These are phyloP conservation scores for Erucastrum elatum DNA, from an alignment of 345 rosid genomes.

Conservation along the genomic window DNA sequence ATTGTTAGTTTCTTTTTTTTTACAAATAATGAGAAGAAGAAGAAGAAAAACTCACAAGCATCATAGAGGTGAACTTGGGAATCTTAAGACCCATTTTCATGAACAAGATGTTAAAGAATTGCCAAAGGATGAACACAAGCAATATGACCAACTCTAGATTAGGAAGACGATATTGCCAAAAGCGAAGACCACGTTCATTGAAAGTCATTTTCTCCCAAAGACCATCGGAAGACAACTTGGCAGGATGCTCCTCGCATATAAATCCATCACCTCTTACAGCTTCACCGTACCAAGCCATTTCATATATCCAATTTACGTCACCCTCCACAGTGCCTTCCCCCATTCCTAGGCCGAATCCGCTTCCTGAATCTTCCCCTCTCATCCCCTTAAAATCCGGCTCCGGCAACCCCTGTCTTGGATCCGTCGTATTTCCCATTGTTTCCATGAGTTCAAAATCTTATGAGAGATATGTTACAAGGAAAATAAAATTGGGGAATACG, in stretches of 20 bases:
- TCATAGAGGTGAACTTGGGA: slow-evolving; percentile 41
- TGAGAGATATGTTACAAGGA: not conserved
- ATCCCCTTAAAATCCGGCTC: not conserved
- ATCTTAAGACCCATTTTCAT: slow-evolving; percentile 24
- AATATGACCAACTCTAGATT: slow-evolving; percentile 30
- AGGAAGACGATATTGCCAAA: slow-evolving; percentile 37
- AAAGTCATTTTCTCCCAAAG: slow-evolving; percentile 22
- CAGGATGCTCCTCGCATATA: slow-evolving; percentile 35
- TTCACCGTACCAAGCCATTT: slow-evolving; percentile 21
- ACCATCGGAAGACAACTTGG: slow-evolving; percentile 35
- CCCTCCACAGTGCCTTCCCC: not conserved
- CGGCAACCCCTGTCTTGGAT: not conserved
- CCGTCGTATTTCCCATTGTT: not conserved
- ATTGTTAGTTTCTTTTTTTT: too few species aligned
- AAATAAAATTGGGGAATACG: slow-evolving; percentile 6
- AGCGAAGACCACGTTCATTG: not conserved
- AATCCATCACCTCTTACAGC: not conserved
- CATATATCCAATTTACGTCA: not conserved
- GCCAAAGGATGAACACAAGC: slow-evolving; percentile 31
- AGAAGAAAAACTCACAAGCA: slow-evolving; percentile 31
- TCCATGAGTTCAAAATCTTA: not conserved
- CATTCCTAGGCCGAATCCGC: not conserved
- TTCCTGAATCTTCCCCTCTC: not conserved
- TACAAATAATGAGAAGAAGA: not conserved
- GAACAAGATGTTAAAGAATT: slow-evolving; percentile 25